Percentiles rank a stretch among this genome's conserved stretches.
phyloP scores from a whole-genome alignment of 129 eudicot genomes.

The Flaveria ramosissima region DNA sequence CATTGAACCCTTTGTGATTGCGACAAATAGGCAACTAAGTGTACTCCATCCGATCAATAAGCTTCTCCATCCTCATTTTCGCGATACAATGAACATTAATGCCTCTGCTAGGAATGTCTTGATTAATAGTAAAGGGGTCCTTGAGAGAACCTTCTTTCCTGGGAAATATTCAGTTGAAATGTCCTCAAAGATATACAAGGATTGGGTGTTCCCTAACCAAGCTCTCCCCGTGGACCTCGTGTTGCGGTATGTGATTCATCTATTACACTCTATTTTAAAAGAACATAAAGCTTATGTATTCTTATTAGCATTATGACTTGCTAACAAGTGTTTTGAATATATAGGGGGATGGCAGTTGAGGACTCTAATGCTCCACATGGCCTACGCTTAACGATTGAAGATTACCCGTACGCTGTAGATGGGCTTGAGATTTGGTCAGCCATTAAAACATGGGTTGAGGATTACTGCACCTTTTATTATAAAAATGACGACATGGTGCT shows the following conservation, averaged over 20 bases:
- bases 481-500: conserved; percentile 25
- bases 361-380: conserved; percentile 35
- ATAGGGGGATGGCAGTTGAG: conserved; percentile 51
- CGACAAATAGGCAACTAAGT: conserved; percentile 56
- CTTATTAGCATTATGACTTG: neutral
- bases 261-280: neutral
- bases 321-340: neutral
- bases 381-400: conserved; percentile 45
- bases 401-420: conserved; percentile 55
- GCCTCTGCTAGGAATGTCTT: conserved; percentile 46
- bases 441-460: conserved; percentile 47
- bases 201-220: conserved; percentile 50
- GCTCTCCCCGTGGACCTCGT: conserved; percentile 60
- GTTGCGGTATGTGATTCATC: conserved; percentile 39
- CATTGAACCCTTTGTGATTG: conserved; percentile 54
- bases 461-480: conserved; percentile 41
- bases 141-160: conserved; percentile 46
- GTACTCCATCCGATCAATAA: conserved; percentile 53
- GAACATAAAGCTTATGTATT: too few relatives aligned
- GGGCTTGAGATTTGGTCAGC: conserved; percentile 56
- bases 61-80: conserved; percentile 58
- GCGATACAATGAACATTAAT: conserved; percentile 55
- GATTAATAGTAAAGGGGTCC: conserved; percentile 45
- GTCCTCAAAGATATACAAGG: conserved; percentile 37
- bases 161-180: conserved; percentile 51